Conservation (phyloP, 192 early-diverging fungal species). For the Rhizoclosmatium sp. region DNA sequence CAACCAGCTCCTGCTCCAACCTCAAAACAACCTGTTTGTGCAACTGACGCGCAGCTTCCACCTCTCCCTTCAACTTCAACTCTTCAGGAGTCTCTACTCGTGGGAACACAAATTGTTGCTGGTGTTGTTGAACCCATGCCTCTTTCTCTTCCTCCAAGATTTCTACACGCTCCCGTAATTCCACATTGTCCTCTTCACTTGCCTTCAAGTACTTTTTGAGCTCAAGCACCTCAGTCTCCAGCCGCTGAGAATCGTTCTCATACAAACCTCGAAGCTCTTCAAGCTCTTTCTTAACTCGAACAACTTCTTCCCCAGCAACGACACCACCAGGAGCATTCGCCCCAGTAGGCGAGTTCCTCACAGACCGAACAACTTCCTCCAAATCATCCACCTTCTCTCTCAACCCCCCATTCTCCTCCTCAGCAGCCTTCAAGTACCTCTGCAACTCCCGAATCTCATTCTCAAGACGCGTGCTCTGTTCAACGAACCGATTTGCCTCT, state of each 20-base stretch:
- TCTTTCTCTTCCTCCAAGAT: conserved; percentile 18
- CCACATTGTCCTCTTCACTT: conserved; percentile 23
- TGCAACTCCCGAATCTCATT: conserved; percentile 10
- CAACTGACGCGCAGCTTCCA: not conserved
- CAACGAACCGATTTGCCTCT: not conserved
- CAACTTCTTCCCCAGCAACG: no score
- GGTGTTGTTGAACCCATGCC: not conserved
- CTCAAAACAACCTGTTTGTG: not conserved
- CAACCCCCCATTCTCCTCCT: conserved; percentile 22
- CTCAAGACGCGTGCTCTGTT: not conserved
- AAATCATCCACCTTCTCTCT: conserved; percentile 30
- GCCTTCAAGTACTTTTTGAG: conserved; percentile 18
- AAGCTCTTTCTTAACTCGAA: no score
- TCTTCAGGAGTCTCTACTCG: no score
- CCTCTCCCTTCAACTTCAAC: not conserved
- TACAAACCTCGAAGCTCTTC: not conserved
- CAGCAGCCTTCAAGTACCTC: conserved; percentile 12
- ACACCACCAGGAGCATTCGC: no score
- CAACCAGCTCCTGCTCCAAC: conserved; percentile 10
- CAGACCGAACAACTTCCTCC: not conserved
- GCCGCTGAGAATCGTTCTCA: not conserved
- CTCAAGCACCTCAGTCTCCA: conserved; percentile 4
- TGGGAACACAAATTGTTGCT: no score
- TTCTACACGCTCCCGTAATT: conserved; percentile 28
- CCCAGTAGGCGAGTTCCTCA: no score